Evolutionary conservation across 805 yeast species (phyloP).

Genomic region (Nakazawaea populi): DNA sequence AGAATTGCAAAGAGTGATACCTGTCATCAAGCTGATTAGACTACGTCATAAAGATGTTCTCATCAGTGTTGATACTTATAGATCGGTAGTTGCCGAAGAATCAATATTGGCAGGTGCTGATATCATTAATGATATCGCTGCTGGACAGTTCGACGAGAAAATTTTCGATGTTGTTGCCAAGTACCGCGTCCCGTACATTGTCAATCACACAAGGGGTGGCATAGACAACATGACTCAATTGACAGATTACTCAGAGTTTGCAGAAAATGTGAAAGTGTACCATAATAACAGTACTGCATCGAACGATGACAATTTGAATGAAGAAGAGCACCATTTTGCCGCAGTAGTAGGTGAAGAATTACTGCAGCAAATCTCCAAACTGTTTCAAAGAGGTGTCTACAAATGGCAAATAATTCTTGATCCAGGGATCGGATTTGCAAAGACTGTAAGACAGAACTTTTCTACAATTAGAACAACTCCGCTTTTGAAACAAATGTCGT

Average conservation of each 20-base stretch:
- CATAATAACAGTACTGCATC: slow-evolving; percentile 17
- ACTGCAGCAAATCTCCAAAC: slow-evolving; percentile 45
- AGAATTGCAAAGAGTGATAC: slow-evolving; percentile 67
- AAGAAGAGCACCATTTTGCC: slow-evolving; percentile 25
- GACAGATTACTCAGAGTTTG: slow-evolving; percentile 42
- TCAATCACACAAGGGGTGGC: slow-evolving; percentile 83
- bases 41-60: slow-evolving; percentile 33
- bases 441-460: slow-evolving; percentile 64
- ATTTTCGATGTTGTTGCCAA: slow-evolving; percentile 70
- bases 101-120: slow-evolving; percentile 78
- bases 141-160: slow-evolving; percentile 62
- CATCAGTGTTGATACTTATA: slow-evolving; percentile 85
- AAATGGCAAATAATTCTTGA: slow-evolving; percentile 92
- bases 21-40: slow-evolving; percentile 61
- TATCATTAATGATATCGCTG: slow-evolving; percentile 85
- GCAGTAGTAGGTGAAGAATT: slow-evolving; percentile 65
- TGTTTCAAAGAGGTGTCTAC: slow-evolving; percentile 56
- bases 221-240: slow-evolving; percentile 65
- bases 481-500: slow-evolving; percentile 42
- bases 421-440: slow-evolving; percentile 98
- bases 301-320: neutral
- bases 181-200: slow-evolving; percentile 66
- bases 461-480: slow-evolving; percentile 49
- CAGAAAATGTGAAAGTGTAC: slow-evolving; percentile 19
- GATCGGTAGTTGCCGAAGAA: slow-evolving; percentile 66